A percentile compares a stretch with the other conserved stretches of the same genome.
phyloP scores from a whole-genome alignment of 192 early-diverging fungal species.

The Phlyctochytrium planicorne region DNA sequence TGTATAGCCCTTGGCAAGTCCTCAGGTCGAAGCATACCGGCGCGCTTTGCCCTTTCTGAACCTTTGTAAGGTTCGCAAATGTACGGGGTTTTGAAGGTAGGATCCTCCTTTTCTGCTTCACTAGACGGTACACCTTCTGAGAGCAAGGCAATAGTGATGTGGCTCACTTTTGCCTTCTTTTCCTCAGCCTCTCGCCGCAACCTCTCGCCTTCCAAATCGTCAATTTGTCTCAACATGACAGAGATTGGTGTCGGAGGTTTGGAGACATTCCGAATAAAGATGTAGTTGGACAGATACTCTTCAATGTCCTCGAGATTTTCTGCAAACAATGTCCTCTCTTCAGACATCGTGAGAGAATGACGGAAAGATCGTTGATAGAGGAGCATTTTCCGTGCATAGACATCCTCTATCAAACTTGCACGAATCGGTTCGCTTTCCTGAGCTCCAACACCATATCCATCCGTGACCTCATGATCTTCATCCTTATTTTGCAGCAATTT shows the following conservation, averaged over 20 bases:
- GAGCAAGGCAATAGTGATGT: constrained; percentile 14
- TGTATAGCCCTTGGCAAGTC: background rate
- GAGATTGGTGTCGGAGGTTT: background rate
- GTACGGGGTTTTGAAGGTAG: constrained; percentile 19
- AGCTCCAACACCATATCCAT: background rate
- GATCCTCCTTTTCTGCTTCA: constrained; percentile 18
- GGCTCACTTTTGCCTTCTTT: constrained; percentile 15
- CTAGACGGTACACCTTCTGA: constrained; percentile 25
- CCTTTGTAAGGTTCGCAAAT: constrained; percentile 13
- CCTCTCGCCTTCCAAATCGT: constrained; percentile 9
- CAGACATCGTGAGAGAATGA: background rate
- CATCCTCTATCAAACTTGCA: background rate
- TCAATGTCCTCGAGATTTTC: too few relatives aligned
- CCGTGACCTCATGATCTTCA: background rate
- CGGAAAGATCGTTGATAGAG: background rate
- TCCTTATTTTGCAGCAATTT: background rate
- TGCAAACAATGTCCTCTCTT: background rate
- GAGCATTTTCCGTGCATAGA: background rate
- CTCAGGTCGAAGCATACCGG: background rate
- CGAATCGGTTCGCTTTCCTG: background rate
- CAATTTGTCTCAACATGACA: background rate
- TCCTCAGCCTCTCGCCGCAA: constrained; percentile 11
- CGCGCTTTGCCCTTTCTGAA: constrained; percentile 16
- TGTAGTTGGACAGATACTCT: constrained; percentile 6
- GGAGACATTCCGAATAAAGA: background rate